Evolutionary conservation across 192 early-diverging fungal genomes (phyloP).

Genomic region (Linnemannia elongata): DNA sequence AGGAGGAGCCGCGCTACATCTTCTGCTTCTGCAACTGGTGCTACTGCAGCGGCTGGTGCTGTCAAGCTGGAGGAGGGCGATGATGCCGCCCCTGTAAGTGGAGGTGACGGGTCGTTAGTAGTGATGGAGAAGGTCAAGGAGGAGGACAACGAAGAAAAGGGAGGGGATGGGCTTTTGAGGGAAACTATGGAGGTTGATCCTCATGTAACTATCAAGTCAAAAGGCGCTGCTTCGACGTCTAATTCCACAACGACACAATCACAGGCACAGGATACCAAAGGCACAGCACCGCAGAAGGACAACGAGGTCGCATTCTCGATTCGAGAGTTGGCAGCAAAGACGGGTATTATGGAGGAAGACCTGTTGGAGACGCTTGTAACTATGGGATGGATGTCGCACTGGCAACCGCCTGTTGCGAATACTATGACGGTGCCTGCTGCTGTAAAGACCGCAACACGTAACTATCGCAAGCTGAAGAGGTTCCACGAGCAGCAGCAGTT

Average conservation of each 20-base stretch:
- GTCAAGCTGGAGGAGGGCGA: neutral
- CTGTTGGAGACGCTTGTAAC: slow-evolving; percentile 73
- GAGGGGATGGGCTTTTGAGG: neutral
- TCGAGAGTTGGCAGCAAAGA: slow-evolving; percentile 66
- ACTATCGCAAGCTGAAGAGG: slow-evolving; percentile 32
- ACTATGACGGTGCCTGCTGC: neutral
- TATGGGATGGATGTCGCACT: slow-evolving; percentile 71
- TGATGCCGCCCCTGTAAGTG: too few species aligned
- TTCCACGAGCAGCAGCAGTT: slow-evolving; percentile 49
- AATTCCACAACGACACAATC: neutral
- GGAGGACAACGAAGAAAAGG: neutral
- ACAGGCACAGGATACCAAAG: neutral
- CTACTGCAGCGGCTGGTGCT: neutral
- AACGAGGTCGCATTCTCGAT: slow-evolving; percentile 58
- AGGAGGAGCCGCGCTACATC: slow-evolving; percentile 9
- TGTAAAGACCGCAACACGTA: slow-evolving; percentile 35
- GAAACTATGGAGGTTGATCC: slow-evolving; percentile 19
- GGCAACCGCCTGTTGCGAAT: slow-evolving; percentile 44
- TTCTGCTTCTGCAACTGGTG: neutral
- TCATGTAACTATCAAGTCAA: neutral
- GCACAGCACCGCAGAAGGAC: neutral
- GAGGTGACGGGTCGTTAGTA: neutral
- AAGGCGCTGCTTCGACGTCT: neutral
- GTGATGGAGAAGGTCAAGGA: neutral
- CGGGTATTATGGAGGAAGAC: slow-evolving; percentile 80